These are phyloP conservation scores for Colletotrichum tamarilloi DNA, from an alignment of 2,329 filamentous ascomycete genomes.

Conservation along the genomic window DNA sequence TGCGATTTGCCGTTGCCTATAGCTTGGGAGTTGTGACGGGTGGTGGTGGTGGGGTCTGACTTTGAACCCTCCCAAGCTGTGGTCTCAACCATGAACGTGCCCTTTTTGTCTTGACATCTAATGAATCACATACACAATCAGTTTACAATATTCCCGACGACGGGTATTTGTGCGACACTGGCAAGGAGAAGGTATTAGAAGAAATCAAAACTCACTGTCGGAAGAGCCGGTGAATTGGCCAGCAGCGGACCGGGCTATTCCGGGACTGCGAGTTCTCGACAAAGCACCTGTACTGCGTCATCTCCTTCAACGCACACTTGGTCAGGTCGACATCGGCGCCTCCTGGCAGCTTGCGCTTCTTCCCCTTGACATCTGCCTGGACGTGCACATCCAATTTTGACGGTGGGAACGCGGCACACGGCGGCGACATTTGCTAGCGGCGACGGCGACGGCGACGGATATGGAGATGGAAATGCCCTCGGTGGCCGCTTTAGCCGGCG, in stretches of 20 bases:
- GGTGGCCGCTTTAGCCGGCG: constrained; percentile 58
- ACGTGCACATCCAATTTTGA: constrained; percentile 60
- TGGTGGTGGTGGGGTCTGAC: neutral
- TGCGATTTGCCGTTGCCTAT: neutral
- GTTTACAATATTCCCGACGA: neutral
- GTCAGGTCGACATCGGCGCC: constrained; percentile 60
- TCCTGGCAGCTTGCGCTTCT: constrained; percentile 61
- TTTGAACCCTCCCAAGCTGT: constrained; percentile 67
- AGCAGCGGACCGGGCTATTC: constrained; percentile 64
- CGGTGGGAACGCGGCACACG: constrained; percentile 65
- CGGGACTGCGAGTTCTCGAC: constrained; percentile 59
- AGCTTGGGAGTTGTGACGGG: neutral
- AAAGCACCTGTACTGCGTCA: constrained; percentile 71
- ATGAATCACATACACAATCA: neutral
- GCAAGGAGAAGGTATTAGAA: neutral
- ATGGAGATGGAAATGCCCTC: constrained; percentile 43
- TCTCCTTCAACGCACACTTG: constrained; percentile 65
- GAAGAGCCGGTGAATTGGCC: constrained; percentile 69
- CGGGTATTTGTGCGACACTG: neutral
- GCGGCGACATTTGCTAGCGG: constrained; percentile 64
- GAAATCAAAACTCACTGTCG: constrained; percentile 60
- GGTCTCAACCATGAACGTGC: constrained; percentile 70
- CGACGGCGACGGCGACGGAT: neutral
- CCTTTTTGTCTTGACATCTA: constrained; percentile 69
- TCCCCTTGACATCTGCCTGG: constrained; percentile 60